These are phyloP conservation scores for Fusarium incarnatum DNA, from an alignment of 2,329 filamentous ascomycete species.

Conservation along the genomic window DNA sequence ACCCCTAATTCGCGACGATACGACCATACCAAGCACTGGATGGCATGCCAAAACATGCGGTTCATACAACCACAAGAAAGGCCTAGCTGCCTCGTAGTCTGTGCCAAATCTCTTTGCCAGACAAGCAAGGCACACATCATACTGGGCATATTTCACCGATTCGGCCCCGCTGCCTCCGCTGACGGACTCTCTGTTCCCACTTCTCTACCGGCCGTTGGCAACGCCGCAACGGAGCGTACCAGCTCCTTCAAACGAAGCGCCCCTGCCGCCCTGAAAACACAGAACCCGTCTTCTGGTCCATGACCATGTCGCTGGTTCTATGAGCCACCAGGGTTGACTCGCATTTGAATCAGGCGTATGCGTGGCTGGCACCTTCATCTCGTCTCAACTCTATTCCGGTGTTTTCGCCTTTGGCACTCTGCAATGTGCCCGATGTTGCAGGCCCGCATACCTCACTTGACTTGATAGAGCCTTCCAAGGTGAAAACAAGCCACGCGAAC, in stretches of 20 bases:
- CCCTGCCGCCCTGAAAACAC: slow-evolving; percentile 38
- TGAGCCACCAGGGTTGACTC: slow-evolving; percentile 21
- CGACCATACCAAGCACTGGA: slow-evolving; percentile 13
- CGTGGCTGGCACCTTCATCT: slow-evolving; percentile 32
- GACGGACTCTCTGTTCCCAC: slow-evolving; percentile 39
- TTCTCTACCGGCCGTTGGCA: slow-evolving; percentile 34
- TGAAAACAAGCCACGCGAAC: slow-evolving; percentile 23
- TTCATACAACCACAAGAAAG: slow-evolving; percentile 2
- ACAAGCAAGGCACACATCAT: not conserved
- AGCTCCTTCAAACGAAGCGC: slow-evolving; percentile 38
- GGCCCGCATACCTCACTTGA: slow-evolving; percentile 23
- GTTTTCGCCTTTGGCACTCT: slow-evolving; percentile 4
- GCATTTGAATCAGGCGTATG: slow-evolving; percentile 25
- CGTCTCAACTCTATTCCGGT: slow-evolving; percentile 30
- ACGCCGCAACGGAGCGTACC: slow-evolving; percentile 20
- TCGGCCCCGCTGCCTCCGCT: slow-evolving; percentile 42
- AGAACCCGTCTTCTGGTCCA: slow-evolving; percentile 21
- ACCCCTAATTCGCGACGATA: slow-evolving; percentile 5
- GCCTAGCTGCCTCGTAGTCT: not conserved
- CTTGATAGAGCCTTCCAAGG: slow-evolving; percentile 22
- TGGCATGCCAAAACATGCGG: not conserved
- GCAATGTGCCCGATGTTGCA: not conserved
- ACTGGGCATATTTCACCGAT: slow-evolving; percentile 13
- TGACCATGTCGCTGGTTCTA: slow-evolving; percentile 34
- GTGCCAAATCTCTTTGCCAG: not conserved